Conservation (phyloP, 805 yeast species). For the Starmerella powellii region DNA sequence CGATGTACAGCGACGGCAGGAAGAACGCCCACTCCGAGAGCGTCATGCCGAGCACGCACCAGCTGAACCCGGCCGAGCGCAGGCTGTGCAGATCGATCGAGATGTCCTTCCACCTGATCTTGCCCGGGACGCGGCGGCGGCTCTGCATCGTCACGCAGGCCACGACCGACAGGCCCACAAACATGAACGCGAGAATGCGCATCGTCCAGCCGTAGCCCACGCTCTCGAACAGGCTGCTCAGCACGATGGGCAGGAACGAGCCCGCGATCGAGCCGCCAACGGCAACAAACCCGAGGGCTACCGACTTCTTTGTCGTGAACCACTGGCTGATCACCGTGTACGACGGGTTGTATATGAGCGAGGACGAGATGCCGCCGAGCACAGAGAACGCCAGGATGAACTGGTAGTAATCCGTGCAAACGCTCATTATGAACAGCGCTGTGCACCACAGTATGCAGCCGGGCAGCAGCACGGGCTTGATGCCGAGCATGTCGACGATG, state of each 20-base stretch:
- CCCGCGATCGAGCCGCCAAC: conserved; percentile 63
- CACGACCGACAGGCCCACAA: conserved; percentile 20
- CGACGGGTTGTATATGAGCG: conserved; percentile 39
- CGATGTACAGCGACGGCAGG: conserved; percentile 40
- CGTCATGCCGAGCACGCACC: conserved; percentile 24
- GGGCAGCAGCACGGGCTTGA: conserved; percentile 33
- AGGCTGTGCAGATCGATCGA: conserved; percentile 25
- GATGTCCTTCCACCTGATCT: conserved; percentile 15
- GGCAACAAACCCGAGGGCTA: conserved; percentile 48
- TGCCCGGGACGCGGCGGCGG: conserved; percentile 21
- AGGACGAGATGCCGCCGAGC: conserved; percentile 36
- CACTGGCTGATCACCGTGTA: conserved; percentile 49
- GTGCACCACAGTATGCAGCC: conserved; percentile 36
- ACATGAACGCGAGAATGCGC: conserved; percentile 34
- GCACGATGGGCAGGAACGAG: conserved; percentile 43
- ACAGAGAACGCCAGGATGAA: conserved; percentile 45
- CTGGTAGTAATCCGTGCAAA: conserved; percentile 41
- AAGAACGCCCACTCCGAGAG: conserved; percentile 41
- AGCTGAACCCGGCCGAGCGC: conserved; percentile 21
- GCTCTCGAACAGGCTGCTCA: conserved; percentile 35
- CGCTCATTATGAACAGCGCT: conserved; percentile 43
- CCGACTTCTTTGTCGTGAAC: conserved; percentile 44
- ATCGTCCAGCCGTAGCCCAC: conserved; percentile 53
- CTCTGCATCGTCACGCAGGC: conserved; percentile 31
- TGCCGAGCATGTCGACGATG: conserved; percentile 48